A percentile compares a stretch with the other conserved stretches of the same genome.
phyloP scores from a whole-genome alignment of 179 eudicot species.

The Drosera spatulata region DNA sequence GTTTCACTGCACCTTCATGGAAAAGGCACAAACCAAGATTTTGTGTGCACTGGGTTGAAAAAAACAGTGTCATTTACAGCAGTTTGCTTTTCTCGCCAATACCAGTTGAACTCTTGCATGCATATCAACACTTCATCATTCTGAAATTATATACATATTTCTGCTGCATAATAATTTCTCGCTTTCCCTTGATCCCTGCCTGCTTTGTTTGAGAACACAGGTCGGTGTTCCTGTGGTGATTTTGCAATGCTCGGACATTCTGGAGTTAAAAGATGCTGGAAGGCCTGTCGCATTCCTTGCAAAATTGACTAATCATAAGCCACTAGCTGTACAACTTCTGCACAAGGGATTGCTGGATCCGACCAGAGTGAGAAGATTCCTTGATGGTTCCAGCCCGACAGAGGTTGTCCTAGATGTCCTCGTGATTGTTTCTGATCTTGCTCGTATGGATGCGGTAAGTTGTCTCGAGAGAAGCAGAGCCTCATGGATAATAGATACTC shows the following conservation, averaged over 20 bases:
- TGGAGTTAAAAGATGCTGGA: conserved; percentile 68
- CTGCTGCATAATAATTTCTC: background rate
- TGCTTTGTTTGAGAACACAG: conserved; percentile 28
- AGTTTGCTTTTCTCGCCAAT: background rate
- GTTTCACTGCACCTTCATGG: no score
- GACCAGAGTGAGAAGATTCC: conserved; percentile 57
- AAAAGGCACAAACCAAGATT: no score
- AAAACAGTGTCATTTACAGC: no score
- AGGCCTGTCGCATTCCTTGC: conserved; percentile 88
- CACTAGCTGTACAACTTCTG: conserved; percentile 67
- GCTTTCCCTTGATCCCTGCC: background rate
- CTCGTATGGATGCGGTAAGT: conserved; percentile 94
- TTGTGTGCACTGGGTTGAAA: no score
- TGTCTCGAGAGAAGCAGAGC: background rate
- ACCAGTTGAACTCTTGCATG: background rate
- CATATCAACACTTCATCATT: no score
- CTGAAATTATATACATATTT: background rate
- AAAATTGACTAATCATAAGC: conserved; percentile 59
- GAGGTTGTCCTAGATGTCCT: conserved; percentile 79
- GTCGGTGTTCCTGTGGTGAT: conserved; percentile 60
- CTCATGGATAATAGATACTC: no score
- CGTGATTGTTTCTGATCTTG: conserved; percentile 87
- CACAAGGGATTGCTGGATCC: conserved; percentile 75
- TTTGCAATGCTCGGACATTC: conserved; percentile 65
- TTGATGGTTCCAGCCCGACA: conserved; percentile 58